A percentile compares a stretch with the other conserved stretches of the same genome.
Conservation (phyloP, 129 eudicot genomes). For the Escallonia rubra region DNA sequence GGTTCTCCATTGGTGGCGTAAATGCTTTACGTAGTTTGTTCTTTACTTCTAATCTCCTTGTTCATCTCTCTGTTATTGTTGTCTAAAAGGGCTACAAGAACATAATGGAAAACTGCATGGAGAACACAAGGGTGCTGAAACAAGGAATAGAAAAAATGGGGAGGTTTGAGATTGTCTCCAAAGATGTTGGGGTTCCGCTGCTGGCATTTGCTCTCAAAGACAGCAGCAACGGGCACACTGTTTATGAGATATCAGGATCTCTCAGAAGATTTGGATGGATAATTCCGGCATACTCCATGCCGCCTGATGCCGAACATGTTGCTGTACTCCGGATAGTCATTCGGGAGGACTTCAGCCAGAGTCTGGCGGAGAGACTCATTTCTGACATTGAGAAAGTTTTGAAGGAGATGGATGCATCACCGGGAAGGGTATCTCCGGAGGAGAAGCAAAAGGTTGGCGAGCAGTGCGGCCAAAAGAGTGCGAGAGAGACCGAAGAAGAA, state of each 20-base stretch:
- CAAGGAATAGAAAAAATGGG: slow-evolving; percentile 48
- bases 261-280: slow-evolving; percentile 69
- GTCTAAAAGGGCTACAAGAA: slow-evolving; percentile 45
- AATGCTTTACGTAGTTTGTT: not conserved
- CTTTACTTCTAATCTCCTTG: not conserved
- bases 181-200: slow-evolving; percentile 57
- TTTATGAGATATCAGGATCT: slow-evolving; percentile 49
- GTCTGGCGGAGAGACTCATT: slow-evolving; percentile 59
- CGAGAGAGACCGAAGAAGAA: slow-evolving; percentile 25
- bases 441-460: slow-evolving; percentile 15
- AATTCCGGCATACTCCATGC: slow-evolving; percentile 74
- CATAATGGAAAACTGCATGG: slow-evolving; percentile 55
- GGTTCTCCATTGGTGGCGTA: not conserved
- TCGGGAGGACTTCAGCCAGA: slow-evolving; percentile 75
- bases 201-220: slow-evolving; percentile 67
- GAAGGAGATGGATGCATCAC: slow-evolving; percentile 41
- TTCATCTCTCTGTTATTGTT: not conserved
- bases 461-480: slow-evolving; percentile 6
- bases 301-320: slow-evolving; percentile 57
- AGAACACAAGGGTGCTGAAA: slow-evolving; percentile 31
- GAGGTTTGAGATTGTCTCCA: slow-evolving; percentile 47
- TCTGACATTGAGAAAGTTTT: slow-evolving; percentile 44
- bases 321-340: slow-evolving; percentile 61
- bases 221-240: slow-evolving; percentile 32
- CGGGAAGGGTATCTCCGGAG: not conserved